Evolutionary conservation across 805 yeast genomes (phyloP), one percentile per base, ranked within the genome.

Genomic region (Candida tibetensis): DNA sequence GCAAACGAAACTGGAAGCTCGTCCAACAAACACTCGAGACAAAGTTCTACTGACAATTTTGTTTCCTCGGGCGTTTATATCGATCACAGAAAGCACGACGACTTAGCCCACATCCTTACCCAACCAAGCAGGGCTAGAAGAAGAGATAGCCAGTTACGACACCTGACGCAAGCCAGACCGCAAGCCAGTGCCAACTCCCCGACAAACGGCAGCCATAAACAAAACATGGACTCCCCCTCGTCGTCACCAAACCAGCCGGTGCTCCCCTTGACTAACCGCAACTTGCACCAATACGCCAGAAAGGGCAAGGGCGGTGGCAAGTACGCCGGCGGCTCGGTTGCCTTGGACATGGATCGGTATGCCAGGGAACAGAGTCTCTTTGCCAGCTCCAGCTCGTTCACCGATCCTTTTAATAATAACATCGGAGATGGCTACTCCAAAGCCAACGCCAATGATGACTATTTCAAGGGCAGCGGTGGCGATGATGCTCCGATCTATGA

Each of bases 281-380:
- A 48, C 14, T 53, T 66, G 38, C 23, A 31, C 18, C 43, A 45
- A 5, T 30, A 36, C 48, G 42, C 31, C 12, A 18, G 18, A 18
- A 12, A 35, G 19, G 30, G 18, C 40, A 37, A 13, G 22, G 17
- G 22, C 34, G 43, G 7, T 44, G 44, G 41, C 5, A 47, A 40
- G 7, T 17, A 42, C n/a, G 41, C 51, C 12, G 42, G 40, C 19
- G 52, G 56, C 3, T 46, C 57, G 9, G 49, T 66, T 17, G 66
- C 68, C 6, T 49, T 69, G 30, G 71, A 69, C 40, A 69, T 69
- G 72, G 72, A 69, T 42, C 47, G 41, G 36, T 68, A 49, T 39
- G 50, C 70, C 4, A 47, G 48, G 6, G 72, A 65, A 19, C 71
- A 63, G 43, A 42, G 46, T 21, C 46, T 43, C 17, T 39, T 53